A percentile compares a stretch with the other conserved stretches of the same genome.
Evolutionary conservation across 768 basidiomycete species (phyloP).

Genomic region (Steccherinum ochraceum): DNA sequence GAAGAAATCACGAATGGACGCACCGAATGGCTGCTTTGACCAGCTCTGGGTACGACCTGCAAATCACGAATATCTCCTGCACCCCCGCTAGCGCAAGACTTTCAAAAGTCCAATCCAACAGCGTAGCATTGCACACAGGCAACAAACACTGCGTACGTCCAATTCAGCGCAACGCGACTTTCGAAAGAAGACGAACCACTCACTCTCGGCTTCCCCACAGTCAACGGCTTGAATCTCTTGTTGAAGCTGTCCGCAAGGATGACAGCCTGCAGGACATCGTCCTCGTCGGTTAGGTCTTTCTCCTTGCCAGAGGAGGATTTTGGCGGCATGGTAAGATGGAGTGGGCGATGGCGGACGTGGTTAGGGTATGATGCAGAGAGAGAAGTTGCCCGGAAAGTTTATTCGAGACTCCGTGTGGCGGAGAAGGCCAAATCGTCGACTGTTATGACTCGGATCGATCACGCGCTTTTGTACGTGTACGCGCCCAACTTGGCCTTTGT

Average conservation of each 20-base stretch:
- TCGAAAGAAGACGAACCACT: constrained; percentile 21
- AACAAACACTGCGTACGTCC: constrained; percentile 63
- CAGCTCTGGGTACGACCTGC: constrained; percentile 83
- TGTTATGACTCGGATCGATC: constrained; percentile 1
- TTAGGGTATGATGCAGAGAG: constrained; percentile 14
- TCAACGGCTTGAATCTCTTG: constrained; percentile 88
- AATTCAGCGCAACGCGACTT: constrained; percentile 3
- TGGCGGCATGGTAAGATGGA: constrained; percentile 47
- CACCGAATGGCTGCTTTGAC: constrained; percentile 84
- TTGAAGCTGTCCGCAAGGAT: constrained; percentile 97
- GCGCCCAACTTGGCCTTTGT: no score
- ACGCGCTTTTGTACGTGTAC: neutral
- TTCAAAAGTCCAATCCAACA: constrained; percentile 96
- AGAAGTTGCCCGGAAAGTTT: constrained; percentile 4
- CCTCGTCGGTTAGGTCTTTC: constrained; percentile 61
- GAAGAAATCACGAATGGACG: constrained; percentile 20
- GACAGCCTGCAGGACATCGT: constrained; percentile 89
- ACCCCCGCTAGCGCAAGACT: constrained; percentile 92
- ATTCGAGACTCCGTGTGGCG: neutral
- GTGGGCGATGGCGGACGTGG: constrained; percentile 38
- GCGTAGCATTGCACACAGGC: constrained; percentile 88
- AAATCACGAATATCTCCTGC: constrained; percentile 93
- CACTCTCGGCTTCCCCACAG: constrained; percentile 80
- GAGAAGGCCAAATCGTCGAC: no score
- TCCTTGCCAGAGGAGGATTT: constrained; percentile 56